phyloP scores from a whole-genome alignment of 768 basidiomycete species.

The Strobilomyces echinocephalus region DNA sequence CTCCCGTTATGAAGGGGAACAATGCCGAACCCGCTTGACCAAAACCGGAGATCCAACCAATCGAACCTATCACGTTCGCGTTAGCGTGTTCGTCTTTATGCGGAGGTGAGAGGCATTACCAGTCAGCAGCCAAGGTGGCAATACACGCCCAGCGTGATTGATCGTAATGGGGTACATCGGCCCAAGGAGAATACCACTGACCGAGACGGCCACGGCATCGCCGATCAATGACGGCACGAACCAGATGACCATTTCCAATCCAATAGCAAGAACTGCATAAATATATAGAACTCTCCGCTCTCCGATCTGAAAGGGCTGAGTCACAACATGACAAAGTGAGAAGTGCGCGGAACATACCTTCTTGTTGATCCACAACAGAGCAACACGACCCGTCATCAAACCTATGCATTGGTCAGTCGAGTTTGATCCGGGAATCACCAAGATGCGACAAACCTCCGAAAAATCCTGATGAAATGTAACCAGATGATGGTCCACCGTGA shows the following conservation, averaged over 20 bases:
- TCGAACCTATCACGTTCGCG: constrained; percentile 36
- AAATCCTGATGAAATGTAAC: constrained; percentile 51
- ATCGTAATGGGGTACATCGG: constrained; percentile 56
- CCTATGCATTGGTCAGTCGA: constrained; percentile 32
- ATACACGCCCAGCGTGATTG: constrained; percentile 61
- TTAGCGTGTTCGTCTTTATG: background rate
- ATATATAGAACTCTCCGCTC: constrained; percentile 50
- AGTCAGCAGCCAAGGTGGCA: constrained; percentile 67
- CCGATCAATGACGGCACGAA: constrained; percentile 49
- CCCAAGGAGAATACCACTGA: constrained; percentile 52
- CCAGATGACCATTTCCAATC: constrained; percentile 56
- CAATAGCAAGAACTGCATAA: constrained; percentile 49
- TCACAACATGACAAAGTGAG: background rate
- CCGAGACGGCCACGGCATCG: constrained; percentile 49
- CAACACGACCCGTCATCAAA: constrained; percentile 52
- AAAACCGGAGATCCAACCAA: constrained; percentile 64
- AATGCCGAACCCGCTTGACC: constrained; percentile 73
- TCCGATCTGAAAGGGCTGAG: constrained; percentile 37
- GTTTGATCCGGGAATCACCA: background rate
- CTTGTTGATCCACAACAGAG: constrained; percentile 51
- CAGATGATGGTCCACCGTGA: constrained; percentile 43
- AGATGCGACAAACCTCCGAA: constrained; percentile 42
- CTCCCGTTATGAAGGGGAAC: constrained; percentile 62
- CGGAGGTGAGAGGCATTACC: constrained; percentile 23
- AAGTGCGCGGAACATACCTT: constrained; percentile 31